A percentile compares a stretch with the other conserved stretches of the same genome.
Conservation (phyloP, 2,329 filamentous ascomycete genomes). For the Aspergillus ustus region DNA sequence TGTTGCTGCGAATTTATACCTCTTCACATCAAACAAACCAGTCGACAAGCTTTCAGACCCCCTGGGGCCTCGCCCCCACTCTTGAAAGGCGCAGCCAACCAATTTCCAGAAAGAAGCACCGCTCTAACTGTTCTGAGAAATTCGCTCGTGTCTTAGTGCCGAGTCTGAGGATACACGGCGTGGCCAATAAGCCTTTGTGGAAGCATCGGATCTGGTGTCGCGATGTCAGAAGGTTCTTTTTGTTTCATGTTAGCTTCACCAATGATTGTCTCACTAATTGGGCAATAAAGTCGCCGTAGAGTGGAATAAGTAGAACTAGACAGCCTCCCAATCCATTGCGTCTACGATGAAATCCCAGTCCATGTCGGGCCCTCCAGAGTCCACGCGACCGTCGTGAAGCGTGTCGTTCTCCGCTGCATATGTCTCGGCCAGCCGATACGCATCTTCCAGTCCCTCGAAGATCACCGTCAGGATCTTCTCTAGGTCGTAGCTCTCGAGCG, state of each 20-base stretch:
- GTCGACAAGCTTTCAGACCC: background rate
- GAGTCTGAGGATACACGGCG: background rate
- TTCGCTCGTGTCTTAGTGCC: background rate
- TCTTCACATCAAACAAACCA: too few relatives aligned
- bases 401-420: slow-evolving; percentile 44
- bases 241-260: too few relatives aligned
- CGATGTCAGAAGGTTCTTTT: too few relatives aligned
- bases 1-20: background rate
- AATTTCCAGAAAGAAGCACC: background rate
- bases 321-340: slow-evolving; percentile 63
- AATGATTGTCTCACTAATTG: background rate
- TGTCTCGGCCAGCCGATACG: slow-evolving; percentile 57
- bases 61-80: background rate
- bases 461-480: slow-evolving; percentile 63
- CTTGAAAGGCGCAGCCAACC: background rate
- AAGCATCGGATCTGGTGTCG: background rate
- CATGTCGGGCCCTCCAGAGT: slow-evolving; percentile 39
- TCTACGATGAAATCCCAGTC: slow-evolving; percentile 64
- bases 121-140: background rate
- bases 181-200: background rate
- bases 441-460: slow-evolving; percentile 63
- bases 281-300: background rate
- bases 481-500: slow-evolving; percentile 66
- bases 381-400: slow-evolving; percentile 15
- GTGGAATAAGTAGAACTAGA: slow-evolving; percentile 21